These are phyloP conservation scores for Ochetophila trinervis DNA, from an alignment of 306 rosid genomes.

Conservation along the genomic window DNA sequence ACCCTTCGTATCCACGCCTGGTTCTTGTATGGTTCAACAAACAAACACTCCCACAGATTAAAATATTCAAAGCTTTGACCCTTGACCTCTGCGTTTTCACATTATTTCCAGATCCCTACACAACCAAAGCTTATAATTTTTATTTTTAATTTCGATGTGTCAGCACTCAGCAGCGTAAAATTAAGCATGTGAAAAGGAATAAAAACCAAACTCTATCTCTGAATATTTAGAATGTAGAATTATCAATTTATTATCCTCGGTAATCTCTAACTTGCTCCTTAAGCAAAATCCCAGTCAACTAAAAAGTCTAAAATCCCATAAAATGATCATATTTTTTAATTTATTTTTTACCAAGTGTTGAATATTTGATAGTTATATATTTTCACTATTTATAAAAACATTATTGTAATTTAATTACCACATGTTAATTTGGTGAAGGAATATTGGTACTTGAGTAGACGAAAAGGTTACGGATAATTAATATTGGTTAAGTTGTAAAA, in stretches of 20 bases:
- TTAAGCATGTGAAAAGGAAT: conserved; percentile 18
- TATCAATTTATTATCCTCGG: no score
- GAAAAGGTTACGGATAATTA: conserved; percentile 3
- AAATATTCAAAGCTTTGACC: conserved; percentile 42
- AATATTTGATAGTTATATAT: not conserved
- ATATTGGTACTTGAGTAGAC: conserved; percentile 16
- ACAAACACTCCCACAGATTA: not conserved
- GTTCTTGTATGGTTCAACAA: conserved; percentile 28
- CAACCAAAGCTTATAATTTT: conserved; percentile 26
- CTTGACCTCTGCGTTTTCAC: conserved; percentile 27
- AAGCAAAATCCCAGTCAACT: conserved; percentile 14
- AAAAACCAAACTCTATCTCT: not conserved
- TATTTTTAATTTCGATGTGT: conserved; percentile 21
- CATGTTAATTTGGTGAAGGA: not conserved
- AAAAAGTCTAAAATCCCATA: no score
- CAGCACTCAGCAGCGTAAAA: not conserved
- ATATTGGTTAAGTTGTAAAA: not conserved
- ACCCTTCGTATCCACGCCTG: conserved; percentile 7
- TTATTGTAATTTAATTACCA: not conserved
- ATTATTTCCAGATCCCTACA: conserved; percentile 24
- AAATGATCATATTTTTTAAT: not conserved
- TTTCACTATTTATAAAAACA: not conserved
- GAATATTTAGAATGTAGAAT: no score
- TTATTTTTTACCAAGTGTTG: conserved; percentile 10
- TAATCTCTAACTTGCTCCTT: conserved; percentile 8